Evolutionary conservation across 805 yeast genomes (phyloP), one percentile per base, ranked within the genome.

Genomic region (Starmerella gropengiesseri): DNA sequence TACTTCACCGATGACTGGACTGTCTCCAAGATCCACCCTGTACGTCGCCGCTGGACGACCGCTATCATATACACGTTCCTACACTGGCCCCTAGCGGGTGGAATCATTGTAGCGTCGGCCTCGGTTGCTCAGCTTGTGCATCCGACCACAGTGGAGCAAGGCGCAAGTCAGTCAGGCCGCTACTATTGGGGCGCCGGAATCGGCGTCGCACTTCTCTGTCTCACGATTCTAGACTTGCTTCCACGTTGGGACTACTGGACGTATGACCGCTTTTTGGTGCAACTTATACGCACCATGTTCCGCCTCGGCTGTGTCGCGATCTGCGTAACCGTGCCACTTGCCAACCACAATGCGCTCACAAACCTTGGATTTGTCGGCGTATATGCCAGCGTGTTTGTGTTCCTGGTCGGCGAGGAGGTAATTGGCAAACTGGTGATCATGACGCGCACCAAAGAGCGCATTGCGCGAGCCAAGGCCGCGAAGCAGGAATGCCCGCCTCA

Each of bases 131-230:
- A 31, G 18, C 35, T 41, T 3, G 45, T 41, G 8, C 22, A 22
- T 13, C 35, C 35, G 2, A 20, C 18, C 17, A 31, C 35, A 2
- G 12, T 1, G 2, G 33, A 25, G n/a, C 8, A 23, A 14, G 18
- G 26, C 3, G 9, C 22, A 6, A 14, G n/a, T 14, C 25, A 28
- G 12, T 36, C 37, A 1, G 30, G 14, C 7, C 40, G 38, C 18
- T 41, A 32, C 40, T 41, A 41, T 20, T 41, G 38, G 38, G 45
- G 45, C 14, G 45, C 40, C 17, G 45, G 45, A 17, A 23, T 17
- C 19, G 45, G 37, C 4, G 37, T 33, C 13, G 45, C 45, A 7
- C 18, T 41, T 13, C 12, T 23, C 26, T 41, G 45, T 17, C 36
- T 41, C 1, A 4, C 30, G 8, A 23, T 36, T 5, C 31, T 41